Percentiles rank a stretch among this genome's conserved stretches.
These are phyloP conservation scores for Chlorella sorokiniana DNA, from an alignment of 139 green algal genomes.

Conservation along the genomic window DNA sequence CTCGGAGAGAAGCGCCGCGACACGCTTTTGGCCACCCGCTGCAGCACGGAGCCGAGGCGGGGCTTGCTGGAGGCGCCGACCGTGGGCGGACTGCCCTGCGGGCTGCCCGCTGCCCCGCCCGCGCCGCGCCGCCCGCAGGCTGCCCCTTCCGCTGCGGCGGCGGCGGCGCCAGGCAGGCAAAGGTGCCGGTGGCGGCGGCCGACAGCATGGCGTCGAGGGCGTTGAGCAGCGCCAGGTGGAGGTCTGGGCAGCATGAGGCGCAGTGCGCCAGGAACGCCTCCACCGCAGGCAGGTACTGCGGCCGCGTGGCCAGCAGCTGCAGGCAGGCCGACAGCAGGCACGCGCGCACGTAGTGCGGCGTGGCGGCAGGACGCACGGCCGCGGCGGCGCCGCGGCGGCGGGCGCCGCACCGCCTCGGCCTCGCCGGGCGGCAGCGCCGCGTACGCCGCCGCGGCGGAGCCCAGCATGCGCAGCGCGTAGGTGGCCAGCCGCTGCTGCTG, in stretches of 20 bases:
- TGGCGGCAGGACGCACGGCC: background rate
- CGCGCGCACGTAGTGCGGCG: background rate
- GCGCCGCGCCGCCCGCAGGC: background rate
- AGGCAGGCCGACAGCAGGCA: slow-evolving; percentile 32
- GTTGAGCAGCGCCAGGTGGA: slow-evolving; percentile 19
- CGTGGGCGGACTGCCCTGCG: background rate
- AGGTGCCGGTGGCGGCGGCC: slow-evolving; percentile 12
- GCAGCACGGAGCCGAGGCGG: background rate
- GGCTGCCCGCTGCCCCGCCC: background rate
- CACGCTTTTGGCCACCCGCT: background rate
- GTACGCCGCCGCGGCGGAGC: slow-evolving; percentile 16
- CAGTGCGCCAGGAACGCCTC: slow-evolving; percentile 33
- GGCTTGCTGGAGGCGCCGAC: background rate
- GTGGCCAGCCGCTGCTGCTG: slow-evolving; percentile 36
- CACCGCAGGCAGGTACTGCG: slow-evolving; percentile 30
- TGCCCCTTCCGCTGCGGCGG: background rate
- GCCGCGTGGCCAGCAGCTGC: slow-evolving; percentile 26
- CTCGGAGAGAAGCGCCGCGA: background rate
- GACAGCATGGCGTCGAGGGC: slow-evolving; percentile 23
- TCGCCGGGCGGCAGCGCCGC: background rate
- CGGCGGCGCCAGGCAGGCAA: slow-evolving; percentile 18
- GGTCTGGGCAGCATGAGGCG: background rate
- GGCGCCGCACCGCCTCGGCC: background rate
- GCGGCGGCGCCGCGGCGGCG: background rate
- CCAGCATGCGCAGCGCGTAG: slow-evolving; percentile 38